These are phyloP conservation scores for Ottelia alismoides DNA, from an alignment of 106 monocot genomes.

Conservation along the genomic window DNA sequence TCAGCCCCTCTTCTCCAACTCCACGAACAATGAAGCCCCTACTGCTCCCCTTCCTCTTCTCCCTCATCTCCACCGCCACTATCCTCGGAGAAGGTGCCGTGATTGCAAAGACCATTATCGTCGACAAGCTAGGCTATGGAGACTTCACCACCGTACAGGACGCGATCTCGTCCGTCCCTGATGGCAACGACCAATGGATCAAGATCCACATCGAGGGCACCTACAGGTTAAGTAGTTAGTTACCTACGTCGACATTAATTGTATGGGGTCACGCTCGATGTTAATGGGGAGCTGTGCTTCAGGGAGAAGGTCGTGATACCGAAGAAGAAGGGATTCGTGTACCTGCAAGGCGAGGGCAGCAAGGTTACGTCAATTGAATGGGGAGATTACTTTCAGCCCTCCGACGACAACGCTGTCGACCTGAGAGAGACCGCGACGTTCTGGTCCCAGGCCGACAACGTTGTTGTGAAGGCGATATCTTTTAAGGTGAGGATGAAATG, in stretches of 20 bases:
- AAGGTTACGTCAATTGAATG: not conserved
- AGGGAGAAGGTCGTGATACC: constrained; percentile 3
- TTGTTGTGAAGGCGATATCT: constrained; percentile 8
- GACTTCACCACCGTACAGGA: not conserved
- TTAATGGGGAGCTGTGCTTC: not conserved
- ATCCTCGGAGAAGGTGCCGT: too few relatives aligned
- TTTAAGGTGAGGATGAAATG: too few relatives aligned
- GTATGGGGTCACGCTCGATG: too few relatives aligned
- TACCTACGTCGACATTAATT: not conserved
- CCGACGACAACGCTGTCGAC: not conserved
- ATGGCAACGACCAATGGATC: not conserved
- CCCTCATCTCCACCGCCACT: too few relatives aligned
- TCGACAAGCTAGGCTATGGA: not conserved
- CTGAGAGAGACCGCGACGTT: constrained; percentile 4
- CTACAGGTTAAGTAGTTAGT: not conserved
- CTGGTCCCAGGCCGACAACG: not conserved
- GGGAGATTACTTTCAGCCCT: not conserved
- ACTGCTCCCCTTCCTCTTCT: too few relatives aligned
- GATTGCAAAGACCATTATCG: not conserved
- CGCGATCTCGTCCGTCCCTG: not conserved
- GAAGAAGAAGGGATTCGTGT: not conserved
- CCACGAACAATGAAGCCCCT: too few relatives aligned
- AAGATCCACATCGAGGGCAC: not conserved
- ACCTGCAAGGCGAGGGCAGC: not conserved
- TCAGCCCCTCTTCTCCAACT: too few relatives aligned